Base-by-base conservation (phyloP, 306 rosid species). In the Cicer pinnatifidum region DNA sequence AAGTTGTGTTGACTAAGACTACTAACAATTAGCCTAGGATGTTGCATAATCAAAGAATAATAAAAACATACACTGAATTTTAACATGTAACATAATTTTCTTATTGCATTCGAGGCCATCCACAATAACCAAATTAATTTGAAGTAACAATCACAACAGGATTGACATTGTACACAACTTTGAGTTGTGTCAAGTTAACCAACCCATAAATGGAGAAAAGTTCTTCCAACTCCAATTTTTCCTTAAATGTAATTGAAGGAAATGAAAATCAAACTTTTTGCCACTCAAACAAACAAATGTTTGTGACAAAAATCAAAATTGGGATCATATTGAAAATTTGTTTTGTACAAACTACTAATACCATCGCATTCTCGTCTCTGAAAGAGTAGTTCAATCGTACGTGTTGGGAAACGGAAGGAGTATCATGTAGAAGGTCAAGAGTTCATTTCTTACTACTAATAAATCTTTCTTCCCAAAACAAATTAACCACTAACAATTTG, bases 151-250 rank as follows among this genome's bases (percentile, higher is more conserved):
- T 20, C 46, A 65, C 56, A 7, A 9, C 11, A 3, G 8, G 53
- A 41, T 28, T 66, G 16, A 40, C 15, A 58, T 73, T 57, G 47
- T 39, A 11, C n/a, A 10, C 54, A 56, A 35, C 61, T 45, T 70
- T 11, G 53, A 47, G 56, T 50, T n/a, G 19, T 1, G 9, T 50
- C 56, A 50, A 50, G 56, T n/a, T 33, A 59, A 0, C 43, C 44
- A 59, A 10, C 17, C 19, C 19, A 59, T 59, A 4, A 57, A 28
- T 19, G 65, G 43, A 4, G 65, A 11, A 5, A 23, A 59, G 17
- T 59, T 59, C 65, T 35, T 59, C 17, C 6, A 33, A 6, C 43
- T 1, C 44, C 19, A 12, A 59, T 35, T 59, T 33, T 35, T 12
- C 19, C 9, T 33, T 11, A 35, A 11, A 59, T 58, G 4, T 8